Base-by-base conservation (phyloP, 2,329 filamentous ascomycete species). In the Fonsecaea monophora region DNA sequence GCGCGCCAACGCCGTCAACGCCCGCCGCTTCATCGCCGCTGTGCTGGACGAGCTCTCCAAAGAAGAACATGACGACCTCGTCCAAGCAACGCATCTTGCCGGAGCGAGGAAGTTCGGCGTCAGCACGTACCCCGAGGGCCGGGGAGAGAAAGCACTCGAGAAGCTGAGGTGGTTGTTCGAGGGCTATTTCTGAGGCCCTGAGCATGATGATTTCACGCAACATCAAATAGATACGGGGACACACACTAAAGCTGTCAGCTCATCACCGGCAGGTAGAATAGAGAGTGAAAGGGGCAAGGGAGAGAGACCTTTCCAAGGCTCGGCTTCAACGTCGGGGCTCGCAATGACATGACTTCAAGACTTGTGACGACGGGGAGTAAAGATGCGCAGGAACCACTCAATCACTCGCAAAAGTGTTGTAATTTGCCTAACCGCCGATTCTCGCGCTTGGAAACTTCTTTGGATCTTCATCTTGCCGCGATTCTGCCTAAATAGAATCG, bases 1-100 rank as follows among this genome's bases (percentile, higher is more conserved):
- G 95, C 90, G 91, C 77, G 90, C 92, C 72, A 99, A 99, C 80
- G 86, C 91, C 60, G 85, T 90, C 76, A 99, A 98, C 76, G 95
- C 95, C 38, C 90, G 90, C 78, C 85, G 89, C 60, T 89, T 98
- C 64, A 89, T 99, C 38, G 92, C 88, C 40, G 92, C 91, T 37
- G 93, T 98, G 53, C 83, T 99, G 63, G 92, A 98, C 78, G 90
- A 93, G 79, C 84, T 98, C 73, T 89, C 87, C 74, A 89, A 91
- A 77, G 85, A 91, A 67, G 90, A 94, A 76, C 87, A 96, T 79
- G 82, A 79, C 62, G 89, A 94, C 66, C 79, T 95, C 64, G 88
- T 97, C 48, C 81, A 85, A 68, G 95, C 90, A 30, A 94, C 90
- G 84, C 92, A 97, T 79, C 87, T 92, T 77, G 89, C 89, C 75